Evolutionary conservation across 2,329 filamentous ascomycete genomes (phyloP), one percentile per base, ranked within the genome.

Genomic region (Fusarium nematophilum): DNA sequence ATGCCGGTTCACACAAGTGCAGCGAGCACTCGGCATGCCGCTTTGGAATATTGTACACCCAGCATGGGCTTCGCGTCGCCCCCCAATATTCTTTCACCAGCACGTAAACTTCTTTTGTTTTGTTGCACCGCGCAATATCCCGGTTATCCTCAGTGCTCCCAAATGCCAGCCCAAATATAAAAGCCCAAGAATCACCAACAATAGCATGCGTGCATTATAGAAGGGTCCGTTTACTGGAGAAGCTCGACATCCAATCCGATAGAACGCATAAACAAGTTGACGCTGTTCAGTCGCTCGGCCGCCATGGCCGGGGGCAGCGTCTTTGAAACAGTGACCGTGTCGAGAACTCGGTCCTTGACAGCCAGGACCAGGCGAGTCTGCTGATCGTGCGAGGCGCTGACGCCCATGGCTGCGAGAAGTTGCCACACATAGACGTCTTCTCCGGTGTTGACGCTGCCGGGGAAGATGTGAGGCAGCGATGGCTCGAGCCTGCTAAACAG

Each of bases 361-460:
- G 93, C 93, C 70, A 97, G 86, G 9, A 99, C 95, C 51, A 99
- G 83, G 53, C 93, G 86, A 74, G 97, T 94, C 76, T 99, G 95
- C 77, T 99, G 95, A 66, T 97, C 93, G 11, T 93, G 92, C 71
- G 87, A 93, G 27, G 95, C 94, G 45, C 92, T 93, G 63, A 97
- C 95, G 60, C 95, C 95, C 76, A 97, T 92, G 10, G 94, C 93
- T 8, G 95, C 95, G 63, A 99, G 83, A 74, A 98, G 96, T 76
- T 98, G 94, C 95, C 95, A 99, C 31, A 98, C 92, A 71, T 98
- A 96, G 71, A 97, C 90, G 70, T 99, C 95, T 65, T 97, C 93
- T 43, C 91, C 91, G 7, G 91, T 89, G 63, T 92, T 93, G 70
- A 96, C 91, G n/a, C 90, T 90, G 15, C 90, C 91, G 0, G 94